Percentiles rank a stretch among this genome's conserved stretches.
These are phyloP conservation scores for Volutella citrinella DNA, from an alignment of 2,329 filamentous ascomycete species.

Conservation along the genomic window DNA sequence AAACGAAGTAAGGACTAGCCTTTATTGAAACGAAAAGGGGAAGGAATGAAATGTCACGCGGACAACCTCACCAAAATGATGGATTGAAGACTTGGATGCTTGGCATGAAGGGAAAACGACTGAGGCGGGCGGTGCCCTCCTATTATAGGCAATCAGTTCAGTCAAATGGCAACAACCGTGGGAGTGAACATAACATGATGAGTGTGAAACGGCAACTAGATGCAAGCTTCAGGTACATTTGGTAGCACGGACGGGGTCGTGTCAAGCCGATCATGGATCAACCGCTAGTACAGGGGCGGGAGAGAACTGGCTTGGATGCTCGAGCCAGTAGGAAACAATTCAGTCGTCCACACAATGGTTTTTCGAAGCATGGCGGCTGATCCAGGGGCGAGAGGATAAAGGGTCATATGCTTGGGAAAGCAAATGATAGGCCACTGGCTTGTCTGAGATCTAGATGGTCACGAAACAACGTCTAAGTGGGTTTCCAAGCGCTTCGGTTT, in stretches of 20 bases:
- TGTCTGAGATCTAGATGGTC: conserved; percentile 27
- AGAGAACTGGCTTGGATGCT: conserved; percentile 21
- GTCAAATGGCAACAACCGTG: too few relatives aligned
- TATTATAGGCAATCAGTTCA: conserved; percentile 22
- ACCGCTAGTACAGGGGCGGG: too few relatives aligned
- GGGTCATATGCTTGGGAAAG: conserved; percentile 14
- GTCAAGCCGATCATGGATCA: too few relatives aligned
- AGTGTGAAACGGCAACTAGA: too few relatives aligned
- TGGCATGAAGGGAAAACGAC: conserved; percentile 16
- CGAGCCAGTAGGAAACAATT: conserved; percentile 21
- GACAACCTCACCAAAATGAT: conserved; percentile 28
- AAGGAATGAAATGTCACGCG: conserved; percentile 26
- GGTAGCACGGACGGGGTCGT: too few relatives aligned
- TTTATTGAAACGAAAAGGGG: conserved; percentile 19
- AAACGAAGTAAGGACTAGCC: conserved; percentile 24
- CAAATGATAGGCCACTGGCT: conserved; percentile 29
- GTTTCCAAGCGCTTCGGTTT: too few relatives aligned
- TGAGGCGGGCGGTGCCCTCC: conserved; percentile 11
- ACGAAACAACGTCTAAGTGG: conserved; percentile 23
- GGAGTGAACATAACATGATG: too few relatives aligned
- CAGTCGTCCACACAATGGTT: conserved; percentile 20
- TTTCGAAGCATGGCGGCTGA: conserved; percentile 39
- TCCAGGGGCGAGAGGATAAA: conserved; percentile 26
- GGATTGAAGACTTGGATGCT: conserved; percentile 25
- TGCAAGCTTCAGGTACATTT: too few relatives aligned